These are phyloP conservation scores for Populus simonii DNA, from an alignment of 345 rosid genomes.

Conservation along the genomic window DNA sequence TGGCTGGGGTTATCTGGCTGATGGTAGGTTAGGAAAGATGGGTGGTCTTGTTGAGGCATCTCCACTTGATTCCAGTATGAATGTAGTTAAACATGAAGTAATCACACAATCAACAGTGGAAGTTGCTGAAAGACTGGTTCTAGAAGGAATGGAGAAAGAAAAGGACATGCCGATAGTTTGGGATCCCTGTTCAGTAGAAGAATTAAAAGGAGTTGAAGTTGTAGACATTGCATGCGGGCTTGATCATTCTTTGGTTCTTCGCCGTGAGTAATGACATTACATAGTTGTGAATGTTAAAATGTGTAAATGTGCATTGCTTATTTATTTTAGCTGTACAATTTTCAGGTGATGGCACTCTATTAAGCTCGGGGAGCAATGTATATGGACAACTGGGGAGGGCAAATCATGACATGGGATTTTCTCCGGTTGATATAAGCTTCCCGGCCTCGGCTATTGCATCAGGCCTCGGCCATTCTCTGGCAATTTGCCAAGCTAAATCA, in stretches of 20 bases:
- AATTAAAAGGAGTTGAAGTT: constrained; percentile 44
- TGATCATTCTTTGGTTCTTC: constrained; percentile 81
- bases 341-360: constrained; percentile 61
- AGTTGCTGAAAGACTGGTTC: constrained; percentile 58
- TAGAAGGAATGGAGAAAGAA: constrained; percentile 73
- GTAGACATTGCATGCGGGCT: constrained; percentile 74
- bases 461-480: constrained; percentile 93
- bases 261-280: constrained; percentile 42
- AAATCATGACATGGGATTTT: constrained; percentile 52
- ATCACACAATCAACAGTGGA: constrained; percentile 32
- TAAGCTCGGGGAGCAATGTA: constrained; percentile 75
- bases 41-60: constrained; percentile 48
- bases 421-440: constrained; percentile 47
- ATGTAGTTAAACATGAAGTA: constrained; percentile 7
- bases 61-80: constrained; percentile 45
- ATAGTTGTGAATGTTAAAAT: constrained; percentile 1
- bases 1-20: constrained; percentile 94
- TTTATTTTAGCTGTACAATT: not conserved
- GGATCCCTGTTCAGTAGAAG: constrained; percentile 75
- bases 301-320: not conserved
- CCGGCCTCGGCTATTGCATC: constrained; percentile 48
- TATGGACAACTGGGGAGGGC: constrained; percentile 86
- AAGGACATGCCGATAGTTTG: constrained; percentile 76
- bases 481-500: constrained; percentile 42
- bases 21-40: constrained; percentile 73